Evolutionary conservation across 2,329 filamentous ascomycete species (phyloP), one percentile per base, ranked within the genome.

Genomic region (Alternaria postmessia): DNA sequence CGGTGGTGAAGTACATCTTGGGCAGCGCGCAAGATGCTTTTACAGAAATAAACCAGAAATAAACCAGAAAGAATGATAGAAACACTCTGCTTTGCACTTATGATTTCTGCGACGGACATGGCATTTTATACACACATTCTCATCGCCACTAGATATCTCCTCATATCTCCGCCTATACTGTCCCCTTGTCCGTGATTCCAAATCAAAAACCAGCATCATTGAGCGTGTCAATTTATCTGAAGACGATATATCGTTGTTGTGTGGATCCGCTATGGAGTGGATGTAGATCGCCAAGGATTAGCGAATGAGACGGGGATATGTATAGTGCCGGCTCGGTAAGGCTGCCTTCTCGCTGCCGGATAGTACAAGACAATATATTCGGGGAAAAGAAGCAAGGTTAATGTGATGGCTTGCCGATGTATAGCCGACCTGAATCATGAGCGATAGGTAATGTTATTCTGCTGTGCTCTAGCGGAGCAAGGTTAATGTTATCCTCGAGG

Each of bases 1-100:
- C 34, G 46, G 62, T 46, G 22, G 58, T 52, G 64, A 69, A 63
- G 42, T 70, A 57, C 69, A 70, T 71, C 3, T 8, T 42, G 20
- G 39, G 39, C 20, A 24, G 20, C 5, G 5, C 8, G 46, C 20
- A 18, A 28, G 52, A 5, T 32, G 20, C 0, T 22, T n/a, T 8
- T 30, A 20, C 8, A 24, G 42, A 3, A n/a, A 16, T 9, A 8
- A 14, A 18, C 18, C 18, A 49, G 20, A 20, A 49, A 24, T 18
- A 8, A 14, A 18, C 14, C 18, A 49, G 20, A 20, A 49, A 24
- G 6, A 11, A 16, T 5, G 30, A 12, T 22, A 14, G 16, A 11
- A 7, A 5, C 1, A 38, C 32, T 18, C 7, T 54, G 42, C 30
- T 47, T 20, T 24, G 28, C 3, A 12, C 7, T 18, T 8, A 12